A percentile compares a stretch with the other conserved stretches of the same genome.
Conservation (phyloP, 73 alveolate species). For the Paramecium tetraurelia region DNA sequence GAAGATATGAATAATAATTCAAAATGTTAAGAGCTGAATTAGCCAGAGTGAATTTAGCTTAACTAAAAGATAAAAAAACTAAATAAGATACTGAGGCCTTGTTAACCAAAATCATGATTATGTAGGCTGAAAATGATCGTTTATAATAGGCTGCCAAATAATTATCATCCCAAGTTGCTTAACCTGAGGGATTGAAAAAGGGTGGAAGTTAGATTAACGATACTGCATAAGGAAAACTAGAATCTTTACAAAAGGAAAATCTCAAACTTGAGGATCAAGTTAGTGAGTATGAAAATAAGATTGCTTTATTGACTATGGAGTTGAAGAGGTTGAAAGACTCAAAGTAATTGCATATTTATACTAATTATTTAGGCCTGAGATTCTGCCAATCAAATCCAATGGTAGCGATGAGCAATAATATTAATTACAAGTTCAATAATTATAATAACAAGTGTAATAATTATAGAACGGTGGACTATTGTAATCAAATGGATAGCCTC, state of each 20-base stretch:
- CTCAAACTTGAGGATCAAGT: not conserved
- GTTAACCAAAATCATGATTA: not conserved
- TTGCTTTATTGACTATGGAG: slow-evolving; percentile 22
- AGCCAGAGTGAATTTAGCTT: slow-evolving; percentile 29
- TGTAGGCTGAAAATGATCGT: slow-evolving; percentile 39
- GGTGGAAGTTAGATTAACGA: not conserved
- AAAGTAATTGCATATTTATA: not conserved
- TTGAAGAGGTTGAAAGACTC: not conserved
- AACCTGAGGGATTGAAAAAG: not conserved
- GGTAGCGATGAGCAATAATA: not conserved
- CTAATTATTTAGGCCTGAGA: not conserved
- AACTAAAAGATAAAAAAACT: not conserved
- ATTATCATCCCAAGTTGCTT: not conserved
- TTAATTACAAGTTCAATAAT: not conserved
- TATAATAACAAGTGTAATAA: not conserved
- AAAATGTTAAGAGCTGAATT: slow-evolving; percentile 29
- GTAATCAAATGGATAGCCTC: not conserved
- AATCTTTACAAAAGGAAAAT: not conserved
- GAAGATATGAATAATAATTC: slow-evolving; percentile 30
- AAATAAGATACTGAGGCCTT: not conserved
- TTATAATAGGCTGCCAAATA: not conserved
- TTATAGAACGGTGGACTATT: not conserved
- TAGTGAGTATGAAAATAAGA: not conserved
- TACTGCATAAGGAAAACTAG: not conserved
- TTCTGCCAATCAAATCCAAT: not conserved